Conservation (phyloP, 2,329 filamentous ascomycete genomes). For the Talaromyces amestolkiae region DNA sequence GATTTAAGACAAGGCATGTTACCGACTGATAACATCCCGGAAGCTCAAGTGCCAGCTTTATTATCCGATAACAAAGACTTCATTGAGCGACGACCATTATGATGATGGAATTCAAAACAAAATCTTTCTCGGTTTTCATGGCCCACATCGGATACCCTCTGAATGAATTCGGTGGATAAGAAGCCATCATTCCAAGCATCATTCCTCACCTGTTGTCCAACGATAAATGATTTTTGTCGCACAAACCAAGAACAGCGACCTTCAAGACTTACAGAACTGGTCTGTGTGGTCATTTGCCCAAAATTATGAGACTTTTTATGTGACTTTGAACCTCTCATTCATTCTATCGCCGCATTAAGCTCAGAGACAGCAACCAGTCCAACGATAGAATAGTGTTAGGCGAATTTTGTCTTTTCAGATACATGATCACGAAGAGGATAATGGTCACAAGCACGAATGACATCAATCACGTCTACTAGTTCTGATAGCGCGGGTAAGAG, state of each 20-base stretch:
- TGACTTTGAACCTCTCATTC: neutral
- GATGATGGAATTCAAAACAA: neutral
- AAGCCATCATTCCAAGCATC: neutral
- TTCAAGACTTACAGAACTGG: neutral
- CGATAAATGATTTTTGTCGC: slow-evolving; percentile 4
- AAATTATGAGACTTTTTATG: neutral
- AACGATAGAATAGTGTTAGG: slow-evolving; percentile 34
- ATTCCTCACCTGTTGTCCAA: slow-evolving; percentile 5
- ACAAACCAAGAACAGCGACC: neutral
- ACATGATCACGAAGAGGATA: slow-evolving; percentile 31
- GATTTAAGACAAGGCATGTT: neutral
- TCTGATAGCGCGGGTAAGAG: slow-evolving; percentile 51
- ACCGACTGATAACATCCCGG: neutral
- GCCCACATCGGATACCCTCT: neutral
- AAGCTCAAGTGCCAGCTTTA: neutral
- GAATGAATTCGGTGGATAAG: neutral
- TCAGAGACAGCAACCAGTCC: neutral
- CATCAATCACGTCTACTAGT: slow-evolving; percentile 51
- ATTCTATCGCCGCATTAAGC: neutral
- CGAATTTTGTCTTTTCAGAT: slow-evolving; percentile 51
- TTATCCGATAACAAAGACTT: neutral
- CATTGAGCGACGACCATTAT: neutral
- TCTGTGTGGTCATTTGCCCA: neutral
- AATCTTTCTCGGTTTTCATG: neutral
- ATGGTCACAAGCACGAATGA: neutral